Evolutionary conservation across 2,329 filamentous ascomycete genomes (phyloP).

Genomic region (Plectosphaerella plurivora): DNA sequence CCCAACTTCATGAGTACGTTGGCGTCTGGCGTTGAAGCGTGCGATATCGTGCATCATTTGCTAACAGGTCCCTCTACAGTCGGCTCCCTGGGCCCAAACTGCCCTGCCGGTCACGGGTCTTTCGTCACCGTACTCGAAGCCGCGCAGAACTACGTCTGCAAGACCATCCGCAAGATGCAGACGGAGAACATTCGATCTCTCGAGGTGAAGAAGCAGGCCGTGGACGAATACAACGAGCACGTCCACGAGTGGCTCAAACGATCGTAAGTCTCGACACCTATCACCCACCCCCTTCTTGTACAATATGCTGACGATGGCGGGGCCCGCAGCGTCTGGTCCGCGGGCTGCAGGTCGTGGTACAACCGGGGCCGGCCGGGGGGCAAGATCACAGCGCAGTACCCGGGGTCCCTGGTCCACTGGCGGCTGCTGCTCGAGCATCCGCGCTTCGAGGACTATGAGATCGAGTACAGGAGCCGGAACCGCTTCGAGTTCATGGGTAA

Average conservation of each 20-base stretch:
- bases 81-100: slow-evolving; percentile 13
- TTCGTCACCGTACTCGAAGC: slow-evolving; percentile 12
- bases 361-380: slow-evolving; percentile 21
- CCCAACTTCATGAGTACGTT: slow-evolving; percentile 22
- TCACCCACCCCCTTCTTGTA: no score
- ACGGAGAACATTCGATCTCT: slow-evolving; percentile 20
- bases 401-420: slow-evolving; percentile 3
- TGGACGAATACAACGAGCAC: slow-evolving; percentile 14
- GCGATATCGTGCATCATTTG: no score
- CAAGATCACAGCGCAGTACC: slow-evolving; percentile 1
- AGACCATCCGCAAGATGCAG: slow-evolving; percentile 16
- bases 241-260: slow-evolving; percentile 2
- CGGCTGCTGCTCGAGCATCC: slow-evolving; percentile 1
- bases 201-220: slow-evolving; percentile 26
- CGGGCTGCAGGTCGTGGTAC: slow-evolving; percentile 40
- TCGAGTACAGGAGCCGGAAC: not conserved
- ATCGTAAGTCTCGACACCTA: not conserved
- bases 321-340: slow-evolving; percentile 10
- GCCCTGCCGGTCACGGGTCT: slow-evolving; percentile 6
- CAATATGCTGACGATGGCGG: not conserved
- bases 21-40: not conserved
- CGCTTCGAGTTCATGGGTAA: slow-evolving; percentile 4
- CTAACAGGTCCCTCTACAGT: not conserved
- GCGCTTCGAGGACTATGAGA: slow-evolving; percentile 2
- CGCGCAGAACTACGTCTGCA: slow-evolving; percentile 21